phyloP scores from a whole-genome alignment of 805 yeast genomes.

The Yamadazyma sp. region DNA sequence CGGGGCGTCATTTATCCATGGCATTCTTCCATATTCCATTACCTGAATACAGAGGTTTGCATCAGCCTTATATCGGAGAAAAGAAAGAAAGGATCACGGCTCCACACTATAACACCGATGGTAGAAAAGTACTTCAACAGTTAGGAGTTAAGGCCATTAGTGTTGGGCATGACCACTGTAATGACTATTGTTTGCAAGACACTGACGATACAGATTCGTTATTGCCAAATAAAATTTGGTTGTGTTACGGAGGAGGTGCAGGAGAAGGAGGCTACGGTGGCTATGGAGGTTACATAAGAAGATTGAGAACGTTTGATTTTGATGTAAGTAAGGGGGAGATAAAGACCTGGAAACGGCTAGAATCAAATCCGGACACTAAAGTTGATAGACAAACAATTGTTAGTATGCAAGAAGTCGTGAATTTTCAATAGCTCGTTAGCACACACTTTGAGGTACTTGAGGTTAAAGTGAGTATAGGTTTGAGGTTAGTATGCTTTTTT shows the following conservation, averaged over 20 bases:
- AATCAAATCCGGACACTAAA: conserved; percentile 39
- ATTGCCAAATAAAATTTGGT: conserved; percentile 52
- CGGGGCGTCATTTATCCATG: conserved; percentile 60
- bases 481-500: conserved; percentile 4
- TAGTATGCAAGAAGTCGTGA: conserved; percentile 43
- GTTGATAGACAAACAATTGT: conserved; percentile 56
- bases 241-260: conserved; percentile 88
- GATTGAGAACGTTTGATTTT: conserved; percentile 71
- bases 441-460: no score
- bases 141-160: conserved; percentile 71
- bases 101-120: conserved; percentile 68
- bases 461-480: no score
- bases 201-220: conserved; percentile 16
- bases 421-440: conserved; percentile 7
- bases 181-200: conserved; percentile 80
- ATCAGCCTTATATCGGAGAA: conserved; percentile 56
- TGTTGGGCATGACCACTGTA: conserved; percentile 96
- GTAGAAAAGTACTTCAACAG: conserved; percentile 55
- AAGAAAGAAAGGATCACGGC: conserved; percentile 76
- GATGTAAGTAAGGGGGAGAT: conserved; percentile 51
- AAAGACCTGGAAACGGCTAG: conserved; percentile 71
- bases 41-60: conserved; percentile 69
- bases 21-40: conserved; percentile 95
- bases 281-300: conserved; percentile 84
- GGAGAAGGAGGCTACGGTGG: conserved; percentile 96